phyloP scores from a whole-genome alignment of 164 flowering plant species.

The Liquidambar formosana region DNA sequence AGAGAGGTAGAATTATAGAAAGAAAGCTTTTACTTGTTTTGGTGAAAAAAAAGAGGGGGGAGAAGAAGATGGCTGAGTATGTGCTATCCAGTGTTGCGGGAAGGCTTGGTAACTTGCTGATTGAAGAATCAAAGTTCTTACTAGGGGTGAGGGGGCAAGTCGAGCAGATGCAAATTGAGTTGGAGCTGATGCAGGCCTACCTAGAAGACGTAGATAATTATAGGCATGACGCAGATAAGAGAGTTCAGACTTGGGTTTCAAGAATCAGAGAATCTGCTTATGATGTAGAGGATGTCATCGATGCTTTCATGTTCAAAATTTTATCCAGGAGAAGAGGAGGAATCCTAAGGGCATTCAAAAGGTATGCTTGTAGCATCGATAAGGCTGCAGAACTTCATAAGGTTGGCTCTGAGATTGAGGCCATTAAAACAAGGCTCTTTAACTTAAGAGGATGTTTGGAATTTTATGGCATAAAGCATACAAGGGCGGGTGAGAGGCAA shows the following conservation, averaged over 20 bases:
- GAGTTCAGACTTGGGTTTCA: conserved; percentile 21
- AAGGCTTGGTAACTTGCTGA: conserved; percentile 6
- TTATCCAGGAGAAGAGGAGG: not conserved
- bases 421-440: conserved; percentile 6
- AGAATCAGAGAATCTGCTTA: conserved; percentile 29
- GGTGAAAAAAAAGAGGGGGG: too few species aligned
- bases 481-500: not conserved
- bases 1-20: too few species aligned
- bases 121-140: conserved; percentile 9
- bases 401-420: conserved; percentile 11
- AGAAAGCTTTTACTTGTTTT: too few species aligned
- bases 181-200: conserved; percentile 19
- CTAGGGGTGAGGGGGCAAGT: conserved; percentile 1
- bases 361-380: not conserved
- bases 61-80: conserved; percentile 21
- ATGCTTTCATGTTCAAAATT: conserved; percentile 7
- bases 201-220: conserved; percentile 29
- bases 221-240: conserved; percentile 12
- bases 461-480: conserved; percentile 8
- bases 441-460: not conserved
- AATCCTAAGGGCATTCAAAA: not conserved
- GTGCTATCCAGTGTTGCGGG: not conserved
- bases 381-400: not conserved
- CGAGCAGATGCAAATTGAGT: conserved; percentile 7
- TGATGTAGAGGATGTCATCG: conserved; percentile 35